These are phyloP conservation scores for Ceratobasidium sp. DNA, from an alignment of 1,284 basidiomycete genomes.

Conservation along the genomic window DNA sequence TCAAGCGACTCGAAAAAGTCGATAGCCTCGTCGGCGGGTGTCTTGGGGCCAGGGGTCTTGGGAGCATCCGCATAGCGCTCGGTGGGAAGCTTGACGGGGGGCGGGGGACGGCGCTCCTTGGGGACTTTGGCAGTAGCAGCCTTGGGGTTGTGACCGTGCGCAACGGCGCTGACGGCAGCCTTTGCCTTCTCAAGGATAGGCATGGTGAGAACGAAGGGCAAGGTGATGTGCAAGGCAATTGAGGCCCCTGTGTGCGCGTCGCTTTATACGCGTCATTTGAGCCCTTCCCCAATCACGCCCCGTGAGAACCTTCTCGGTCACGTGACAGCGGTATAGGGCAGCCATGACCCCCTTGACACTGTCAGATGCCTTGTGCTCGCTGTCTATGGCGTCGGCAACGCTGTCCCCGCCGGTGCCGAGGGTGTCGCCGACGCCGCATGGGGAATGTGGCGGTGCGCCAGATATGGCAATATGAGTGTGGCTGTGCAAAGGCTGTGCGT, in stretches of 20 bases:
- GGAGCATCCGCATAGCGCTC: slow-evolving; percentile 38
- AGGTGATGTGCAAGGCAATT: slow-evolving; percentile 11
- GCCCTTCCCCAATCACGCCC: slow-evolving; percentile 34
- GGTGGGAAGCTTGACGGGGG: slow-evolving; percentile 9
- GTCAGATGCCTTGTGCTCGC: neutral
- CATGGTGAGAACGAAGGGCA: slow-evolving; percentile 13
- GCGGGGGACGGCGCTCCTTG: neutral
- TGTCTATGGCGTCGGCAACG: neutral
- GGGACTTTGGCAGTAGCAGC: neutral
- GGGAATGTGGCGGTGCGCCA: neutral
- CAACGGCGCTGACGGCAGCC: slow-evolving; percentile 25
- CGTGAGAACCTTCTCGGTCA: slow-evolving; percentile 29
- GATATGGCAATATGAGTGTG: slow-evolving; percentile 18
- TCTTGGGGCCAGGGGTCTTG: slow-evolving; percentile 69
- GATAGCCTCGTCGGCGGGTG: slow-evolving; percentile 90
- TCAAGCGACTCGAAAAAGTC: slow-evolving; percentile 80
- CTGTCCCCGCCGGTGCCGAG: neutral
- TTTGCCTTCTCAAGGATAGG: slow-evolving; percentile 7
- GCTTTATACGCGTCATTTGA: slow-evolving; percentile 38
- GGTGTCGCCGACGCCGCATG: neutral
- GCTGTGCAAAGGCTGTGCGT: slow-evolving; percentile 38
- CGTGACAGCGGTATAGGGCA: neutral
- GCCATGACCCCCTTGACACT: neutral
- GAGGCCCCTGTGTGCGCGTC: slow-evolving; percentile 3
- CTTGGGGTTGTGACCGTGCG: slow-evolving; percentile 42